Evolutionary conservation across 1,284 basidiomycete species (phyloP).

Genomic region (Cryptococcus maquisensis): DNA sequence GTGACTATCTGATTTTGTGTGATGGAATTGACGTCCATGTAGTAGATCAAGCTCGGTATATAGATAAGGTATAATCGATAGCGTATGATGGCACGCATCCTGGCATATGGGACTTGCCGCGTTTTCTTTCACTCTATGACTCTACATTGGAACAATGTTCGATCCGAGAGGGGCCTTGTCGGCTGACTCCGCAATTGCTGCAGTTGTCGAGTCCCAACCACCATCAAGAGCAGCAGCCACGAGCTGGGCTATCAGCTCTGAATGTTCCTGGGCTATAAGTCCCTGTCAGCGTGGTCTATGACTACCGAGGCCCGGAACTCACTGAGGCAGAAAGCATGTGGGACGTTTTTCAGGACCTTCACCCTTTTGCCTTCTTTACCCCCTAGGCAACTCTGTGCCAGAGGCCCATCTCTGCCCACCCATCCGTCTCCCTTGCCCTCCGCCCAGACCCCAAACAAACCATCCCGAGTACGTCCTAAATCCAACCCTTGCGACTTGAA

Average conservation of each 20-base stretch:
- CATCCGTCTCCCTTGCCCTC: constrained; percentile 35
- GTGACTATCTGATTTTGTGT: too few species aligned
- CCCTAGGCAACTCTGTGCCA: constrained; percentile 32
- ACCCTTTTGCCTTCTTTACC: constrained; percentile 20
- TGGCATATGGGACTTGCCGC: too few species aligned
- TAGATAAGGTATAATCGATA: too few species aligned
- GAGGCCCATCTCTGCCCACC: constrained; percentile 41
- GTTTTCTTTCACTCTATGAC: too few species aligned
- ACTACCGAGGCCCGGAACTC: constrained; percentile 9
- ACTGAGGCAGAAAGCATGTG: constrained; percentile 44
- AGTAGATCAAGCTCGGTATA: too few species aligned
- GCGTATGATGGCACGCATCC: too few species aligned
- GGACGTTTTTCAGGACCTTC: constrained; percentile 27
- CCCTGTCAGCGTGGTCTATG: not conserved
- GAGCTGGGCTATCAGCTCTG: constrained; percentile 29
- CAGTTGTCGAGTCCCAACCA: not conserved
- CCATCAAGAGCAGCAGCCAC: constrained; percentile 24
- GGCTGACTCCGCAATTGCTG: not conserved
- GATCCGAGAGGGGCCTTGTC: constrained; percentile 5
- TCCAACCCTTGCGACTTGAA: constrained; percentile 18
- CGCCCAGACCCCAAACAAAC: constrained; percentile 36
- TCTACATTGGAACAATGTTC: constrained; percentile 11
- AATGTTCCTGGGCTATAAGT: constrained; percentile 26
- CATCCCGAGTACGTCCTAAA: constrained; percentile 1
- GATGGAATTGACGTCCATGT: too few species aligned